A percentile compares a stretch with the other conserved stretches of the same genome.
phyloP scores from a whole-genome alignment of 169 alveolate species.

The Cyclospora cayetanensis region DNA sequence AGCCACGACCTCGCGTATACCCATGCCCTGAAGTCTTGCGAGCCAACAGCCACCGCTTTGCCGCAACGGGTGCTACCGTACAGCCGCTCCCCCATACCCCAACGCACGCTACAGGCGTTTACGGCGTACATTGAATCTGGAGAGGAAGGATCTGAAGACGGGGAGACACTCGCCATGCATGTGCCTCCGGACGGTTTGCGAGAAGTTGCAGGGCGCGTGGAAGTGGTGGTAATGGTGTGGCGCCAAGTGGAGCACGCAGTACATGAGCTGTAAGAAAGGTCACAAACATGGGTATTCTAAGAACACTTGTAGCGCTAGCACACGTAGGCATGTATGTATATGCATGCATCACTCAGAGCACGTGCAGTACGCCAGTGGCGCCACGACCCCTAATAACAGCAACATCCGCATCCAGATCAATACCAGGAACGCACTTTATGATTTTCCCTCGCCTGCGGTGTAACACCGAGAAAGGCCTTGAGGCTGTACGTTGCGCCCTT shows the following conservation, averaged over 20 bases:
- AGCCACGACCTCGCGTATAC: not conserved
- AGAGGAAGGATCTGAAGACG: constrained; percentile 76
- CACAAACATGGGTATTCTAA: not conserved
- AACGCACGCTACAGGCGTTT: too few species aligned
- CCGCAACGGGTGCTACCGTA: too few species aligned
- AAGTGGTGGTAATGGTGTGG: constrained; percentile 93
- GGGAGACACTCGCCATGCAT: constrained; percentile 86
- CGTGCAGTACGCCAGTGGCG: not conserved
- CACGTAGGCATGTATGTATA: not conserved
- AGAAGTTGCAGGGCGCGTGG: constrained; percentile 87
- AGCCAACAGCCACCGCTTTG: too few species aligned
- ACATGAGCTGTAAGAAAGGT: constrained; percentile 62
- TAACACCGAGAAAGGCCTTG: constrained; percentile 67
- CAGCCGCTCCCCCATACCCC: too few species aligned
- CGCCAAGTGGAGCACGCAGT: constrained; percentile 83
- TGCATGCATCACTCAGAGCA: not conserved
- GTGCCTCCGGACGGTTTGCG: constrained; percentile 83
- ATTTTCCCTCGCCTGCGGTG: not conserved
- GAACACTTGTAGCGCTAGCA: not conserved
- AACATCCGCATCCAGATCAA: not conserved
- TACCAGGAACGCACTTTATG: not conserved
- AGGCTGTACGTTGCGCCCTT: constrained; percentile 72
- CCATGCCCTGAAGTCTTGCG: too few species aligned
- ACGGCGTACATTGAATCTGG: constrained; percentile 75
- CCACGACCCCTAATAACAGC: not conserved